These are phyloP conservation scores for Starmerella bacillaris DNA, from an alignment of 805 yeast genomes.

Conservation along the genomic window DNA sequence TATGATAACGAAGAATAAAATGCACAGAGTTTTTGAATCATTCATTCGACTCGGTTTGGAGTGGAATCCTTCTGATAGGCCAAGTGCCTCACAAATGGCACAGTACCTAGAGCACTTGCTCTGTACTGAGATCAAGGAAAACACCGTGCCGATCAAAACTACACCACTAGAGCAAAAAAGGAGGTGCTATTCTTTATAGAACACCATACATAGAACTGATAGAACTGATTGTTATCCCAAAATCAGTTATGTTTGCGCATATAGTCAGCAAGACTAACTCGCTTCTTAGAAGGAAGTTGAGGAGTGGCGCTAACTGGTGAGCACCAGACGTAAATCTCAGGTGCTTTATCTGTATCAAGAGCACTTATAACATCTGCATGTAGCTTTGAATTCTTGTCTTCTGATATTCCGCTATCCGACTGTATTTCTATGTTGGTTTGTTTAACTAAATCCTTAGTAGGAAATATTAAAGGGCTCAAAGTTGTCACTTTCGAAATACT, in stretches of 20 bases:
- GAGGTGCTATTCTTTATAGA: too few species aligned
- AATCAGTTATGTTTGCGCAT: slow-evolving; percentile 9
- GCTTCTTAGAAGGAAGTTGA: slow-evolving; percentile 12
- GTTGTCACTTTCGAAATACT: not conserved
- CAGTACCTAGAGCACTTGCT: not conserved
- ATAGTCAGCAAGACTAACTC: slow-evolving; percentile 16
- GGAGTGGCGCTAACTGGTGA: not conserved
- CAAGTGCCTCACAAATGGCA: not conserved
- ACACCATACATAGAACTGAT: too few species aligned
- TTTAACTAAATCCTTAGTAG: not conserved
- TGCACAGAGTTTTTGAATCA: not conserved
- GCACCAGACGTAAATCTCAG: not conserved
- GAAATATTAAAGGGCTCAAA: not conserved
- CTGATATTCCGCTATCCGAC: too few species aligned
- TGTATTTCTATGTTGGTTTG: not conserved
- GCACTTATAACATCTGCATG: too few species aligned
- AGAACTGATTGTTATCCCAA: too few species aligned
- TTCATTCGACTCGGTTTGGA: not conserved
- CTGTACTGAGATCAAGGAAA: not conserved
- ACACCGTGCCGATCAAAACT: too few species aligned
- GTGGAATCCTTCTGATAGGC: slow-evolving; percentile 1
- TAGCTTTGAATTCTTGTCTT: too few species aligned
- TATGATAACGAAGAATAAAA: too few species aligned
- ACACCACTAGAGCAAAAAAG: too few species aligned
- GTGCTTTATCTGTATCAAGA: not conserved